Conservation (phyloP, 805 yeast species). For the Cyberlindnera suaveolens region DNA sequence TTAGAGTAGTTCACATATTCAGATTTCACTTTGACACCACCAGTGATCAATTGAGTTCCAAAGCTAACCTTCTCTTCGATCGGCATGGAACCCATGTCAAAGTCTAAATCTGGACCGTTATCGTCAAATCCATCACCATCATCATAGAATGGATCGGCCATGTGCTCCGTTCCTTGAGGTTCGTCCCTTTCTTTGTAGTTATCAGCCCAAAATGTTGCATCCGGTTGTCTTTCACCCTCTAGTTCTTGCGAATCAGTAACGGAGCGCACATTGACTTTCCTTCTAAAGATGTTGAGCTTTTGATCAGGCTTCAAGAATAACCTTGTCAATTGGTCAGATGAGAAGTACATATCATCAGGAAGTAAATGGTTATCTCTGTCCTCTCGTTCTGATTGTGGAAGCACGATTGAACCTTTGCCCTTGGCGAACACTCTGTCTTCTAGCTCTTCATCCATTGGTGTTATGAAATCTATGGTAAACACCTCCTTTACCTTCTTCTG, state of each 20-base stretch:
- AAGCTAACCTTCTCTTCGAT: constrained; percentile 10
- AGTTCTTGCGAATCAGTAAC: neutral
- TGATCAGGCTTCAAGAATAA: constrained; percentile 63
- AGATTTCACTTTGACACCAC: constrained; percentile 27
- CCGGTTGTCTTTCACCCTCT: constrained; percentile 36
- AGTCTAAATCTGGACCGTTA: constrained; percentile 21
- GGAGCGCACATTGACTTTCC: constrained; percentile 5
- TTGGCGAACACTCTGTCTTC: constrained; percentile 36
- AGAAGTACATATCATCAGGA: constrained; percentile 71
- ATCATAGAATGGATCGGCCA: constrained; percentile 12
- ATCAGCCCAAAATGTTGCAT: constrained; percentile 69
- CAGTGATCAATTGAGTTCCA: constrained; percentile 26
- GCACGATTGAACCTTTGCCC: constrained; percentile 28
- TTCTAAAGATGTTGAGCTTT: constrained; percentile 30
- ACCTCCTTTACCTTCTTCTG: constrained; percentile 30
- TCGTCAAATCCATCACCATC: constrained; percentile 24
- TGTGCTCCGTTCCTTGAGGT: constrained; percentile 27
- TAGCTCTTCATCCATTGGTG: constrained; percentile 27
- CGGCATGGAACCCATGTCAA: neutral
- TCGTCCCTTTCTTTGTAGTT: constrained; percentile 41
- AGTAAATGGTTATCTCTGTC: constrained; percentile 42
- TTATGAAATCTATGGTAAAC: constrained; percentile 37
- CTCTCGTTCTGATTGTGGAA: constrained; percentile 36
- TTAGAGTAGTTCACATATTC: constrained; percentile 55
- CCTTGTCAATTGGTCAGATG: constrained; percentile 59